These are phyloP conservation scores for Wickerhamiella nectarea DNA, from an alignment of 805 yeast genomes.

Conservation along the genomic window DNA sequence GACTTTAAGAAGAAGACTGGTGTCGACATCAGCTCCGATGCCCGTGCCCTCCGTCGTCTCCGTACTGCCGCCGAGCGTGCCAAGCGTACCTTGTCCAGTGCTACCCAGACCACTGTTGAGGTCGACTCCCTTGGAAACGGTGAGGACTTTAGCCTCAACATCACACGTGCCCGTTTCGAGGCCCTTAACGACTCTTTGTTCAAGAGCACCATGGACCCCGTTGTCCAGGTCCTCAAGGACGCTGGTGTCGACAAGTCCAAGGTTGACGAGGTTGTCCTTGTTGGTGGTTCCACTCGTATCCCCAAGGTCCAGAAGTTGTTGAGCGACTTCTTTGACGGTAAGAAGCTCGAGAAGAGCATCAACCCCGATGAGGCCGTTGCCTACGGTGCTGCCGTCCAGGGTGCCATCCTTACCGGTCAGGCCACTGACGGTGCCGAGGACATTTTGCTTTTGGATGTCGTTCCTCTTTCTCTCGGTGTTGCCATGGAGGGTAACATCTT, in stretches of 20 bases:
- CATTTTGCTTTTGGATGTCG: constrained; percentile 85
- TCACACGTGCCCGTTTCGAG: constrained; percentile 96
- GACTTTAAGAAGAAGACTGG: constrained; percentile 98
- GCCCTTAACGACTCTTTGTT: constrained; percentile 87
- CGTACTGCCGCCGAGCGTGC: constrained; percentile 99
- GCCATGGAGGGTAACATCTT: constrained; percentile 99
- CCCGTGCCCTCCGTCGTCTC: constrained; percentile 95
- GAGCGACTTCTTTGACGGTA: constrained; percentile 92
- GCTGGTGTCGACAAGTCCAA: constrained; percentile 80
- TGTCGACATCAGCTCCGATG: constrained; percentile 84
- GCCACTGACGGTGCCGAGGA: constrained; percentile 94
- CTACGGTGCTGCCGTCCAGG: constrained; percentile 98
- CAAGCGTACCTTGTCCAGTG: constrained; percentile 93
- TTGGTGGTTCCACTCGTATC: constrained; percentile 97
- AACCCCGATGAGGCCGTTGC: constrained; percentile 99
- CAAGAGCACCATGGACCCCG: constrained; percentile 90
- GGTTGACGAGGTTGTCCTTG: constrained; percentile 84
- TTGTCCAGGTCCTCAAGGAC: constrained; percentile 85
- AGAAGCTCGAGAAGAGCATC: constrained; percentile 91
- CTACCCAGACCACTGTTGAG: constrained; percentile 90
- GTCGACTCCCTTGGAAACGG: constrained; percentile 92
- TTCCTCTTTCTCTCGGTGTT: constrained; percentile 94
- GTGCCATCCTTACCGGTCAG: constrained; percentile 93
- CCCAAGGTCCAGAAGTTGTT: constrained; percentile 94
- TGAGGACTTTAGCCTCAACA: constrained; percentile 87